A percentile compares a stretch with the other conserved stretches of the same genome.
These are phyloP conservation scores for Monosporozyma servazzii DNA, from an alignment of 805 yeast species.

Conservation along the genomic window DNA sequence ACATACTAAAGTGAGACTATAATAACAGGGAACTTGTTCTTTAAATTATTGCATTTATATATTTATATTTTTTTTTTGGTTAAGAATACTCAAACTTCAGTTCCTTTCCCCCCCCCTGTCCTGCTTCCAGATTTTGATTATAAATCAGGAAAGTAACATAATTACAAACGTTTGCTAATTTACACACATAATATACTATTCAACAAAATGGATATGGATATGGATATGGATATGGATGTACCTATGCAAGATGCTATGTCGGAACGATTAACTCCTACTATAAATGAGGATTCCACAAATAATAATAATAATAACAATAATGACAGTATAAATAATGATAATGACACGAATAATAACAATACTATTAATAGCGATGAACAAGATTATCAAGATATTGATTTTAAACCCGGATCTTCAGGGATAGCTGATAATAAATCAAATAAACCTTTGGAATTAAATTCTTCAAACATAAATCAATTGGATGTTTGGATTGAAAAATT, in stretches of 20 bases:
- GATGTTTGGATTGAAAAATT: constrained; percentile 84
- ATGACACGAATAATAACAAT: constrained; percentile 17
- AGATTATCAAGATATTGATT: constrained; percentile 18
- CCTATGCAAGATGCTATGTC: constrained; percentile 72
- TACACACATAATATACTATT: too few species aligned
- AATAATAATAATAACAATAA: constrained; percentile 2
- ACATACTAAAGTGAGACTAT: too few species aligned
- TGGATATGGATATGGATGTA: constrained; percentile 74
- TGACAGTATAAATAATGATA: constrained; percentile 5
- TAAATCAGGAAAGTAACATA: too few species aligned
- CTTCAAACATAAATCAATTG: constrained; percentile 51
- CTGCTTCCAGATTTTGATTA: too few species aligned
- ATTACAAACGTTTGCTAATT: too few species aligned
- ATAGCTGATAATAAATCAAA: constrained; percentile 33
- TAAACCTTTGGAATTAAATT: constrained; percentile 33
- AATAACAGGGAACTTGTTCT: too few species aligned
- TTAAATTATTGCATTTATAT: too few species aligned
- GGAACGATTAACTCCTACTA: constrained; percentile 30
- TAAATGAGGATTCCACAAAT: constrained; percentile 20
- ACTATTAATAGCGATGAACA: constrained; percentile 14
- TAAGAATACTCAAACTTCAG: too few species aligned
- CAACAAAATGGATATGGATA: constrained; percentile 19
- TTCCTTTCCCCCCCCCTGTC: too few species aligned
- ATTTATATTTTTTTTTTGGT: too few species aligned
- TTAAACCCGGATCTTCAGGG: constrained; percentile 30